These are phyloP conservation scores for Starmerella tilneyi DNA, from an alignment of 805 yeast genomes.

Conservation along the genomic window DNA sequence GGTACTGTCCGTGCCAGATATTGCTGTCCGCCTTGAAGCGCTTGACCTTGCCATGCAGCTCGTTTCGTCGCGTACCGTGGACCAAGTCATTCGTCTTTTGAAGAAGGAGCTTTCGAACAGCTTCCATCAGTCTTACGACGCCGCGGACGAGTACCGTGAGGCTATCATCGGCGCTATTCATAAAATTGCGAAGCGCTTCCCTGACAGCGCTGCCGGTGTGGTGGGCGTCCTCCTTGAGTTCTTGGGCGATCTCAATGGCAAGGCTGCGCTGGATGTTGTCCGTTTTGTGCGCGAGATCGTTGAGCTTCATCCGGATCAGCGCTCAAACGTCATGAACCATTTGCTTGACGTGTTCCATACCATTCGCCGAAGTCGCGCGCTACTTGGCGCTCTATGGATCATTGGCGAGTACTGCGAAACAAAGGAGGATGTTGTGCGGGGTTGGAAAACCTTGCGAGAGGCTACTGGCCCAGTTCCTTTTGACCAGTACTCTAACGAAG, in stretches of 20 bases:
- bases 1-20: constrained; percentile 75
- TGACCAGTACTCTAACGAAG: constrained; percentile 31
- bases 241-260: constrained; percentile 65
- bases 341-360: constrained; percentile 52
- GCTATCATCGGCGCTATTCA: constrained; percentile 79
- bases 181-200: constrained; percentile 74
- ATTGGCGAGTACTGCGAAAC: constrained; percentile 81
- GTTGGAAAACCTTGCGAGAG: constrained; percentile 78
- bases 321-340: constrained; percentile 52
- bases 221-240: constrained; percentile 81
- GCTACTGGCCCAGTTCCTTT: constrained; percentile 90
- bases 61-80: constrained; percentile 79
- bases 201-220: constrained; percentile 83
- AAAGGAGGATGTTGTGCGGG: constrained; percentile 59
- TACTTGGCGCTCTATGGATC: constrained; percentile 90
- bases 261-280: constrained; percentile 81
- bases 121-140: constrained; percentile 54
- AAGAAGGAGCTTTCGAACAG: constrained; percentile 82
- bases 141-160: constrained; percentile 77
- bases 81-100: constrained; percentile 81
- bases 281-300: constrained; percentile 89
- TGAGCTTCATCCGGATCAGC: constrained; percentile 76
- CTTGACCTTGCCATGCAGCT: constrained; percentile 71
- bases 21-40: constrained; percentile 84
- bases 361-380: constrained; percentile 79